Evolutionary conservation across 2,329 filamentous ascomycete genomes (phyloP).

Genomic region (Penicillium occitanis): DNA sequence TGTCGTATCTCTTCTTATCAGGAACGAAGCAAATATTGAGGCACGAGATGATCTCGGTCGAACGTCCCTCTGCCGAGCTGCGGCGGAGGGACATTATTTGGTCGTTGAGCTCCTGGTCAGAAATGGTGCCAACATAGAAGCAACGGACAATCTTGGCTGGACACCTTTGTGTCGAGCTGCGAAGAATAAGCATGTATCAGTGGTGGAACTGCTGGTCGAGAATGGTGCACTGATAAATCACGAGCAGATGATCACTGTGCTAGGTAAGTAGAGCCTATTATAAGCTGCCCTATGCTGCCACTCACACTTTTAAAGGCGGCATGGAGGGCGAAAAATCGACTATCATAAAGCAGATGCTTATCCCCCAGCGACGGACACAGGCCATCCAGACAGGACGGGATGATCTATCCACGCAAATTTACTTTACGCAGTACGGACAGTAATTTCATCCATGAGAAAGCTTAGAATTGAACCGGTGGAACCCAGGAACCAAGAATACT

Average conservation of each 20-base stretch:
- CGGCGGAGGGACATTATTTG: neutral
- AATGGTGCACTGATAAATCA: neutral
- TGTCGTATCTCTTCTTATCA: slow-evolving; percentile 14
- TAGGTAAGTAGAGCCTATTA: neutral
- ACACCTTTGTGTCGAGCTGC: neutral
- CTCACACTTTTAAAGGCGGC: neutral
- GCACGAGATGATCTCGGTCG: neutral
- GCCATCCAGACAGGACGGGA: neutral
- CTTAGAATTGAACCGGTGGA: neutral
- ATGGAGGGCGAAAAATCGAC: neutral
- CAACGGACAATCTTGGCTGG: neutral
- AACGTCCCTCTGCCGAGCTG: neutral
- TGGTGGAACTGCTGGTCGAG: neutral
- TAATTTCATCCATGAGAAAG: neutral
- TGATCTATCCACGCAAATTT: neutral
- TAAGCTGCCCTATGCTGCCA: neutral
- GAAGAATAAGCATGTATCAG: neutral
- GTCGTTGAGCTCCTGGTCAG: neutral
- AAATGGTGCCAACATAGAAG: neutral
- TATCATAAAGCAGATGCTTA: neutral
- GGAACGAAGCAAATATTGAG: slow-evolving; percentile 5
- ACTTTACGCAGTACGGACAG: neutral
- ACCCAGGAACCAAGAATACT: neutral
- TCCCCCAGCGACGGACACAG: neutral
- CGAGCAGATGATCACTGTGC: neutral